These are phyloP conservation scores for Saccharomycopsis oosterbeekiorum DNA, from an alignment of 805 yeast genomes.

Conservation along the genomic window DNA sequence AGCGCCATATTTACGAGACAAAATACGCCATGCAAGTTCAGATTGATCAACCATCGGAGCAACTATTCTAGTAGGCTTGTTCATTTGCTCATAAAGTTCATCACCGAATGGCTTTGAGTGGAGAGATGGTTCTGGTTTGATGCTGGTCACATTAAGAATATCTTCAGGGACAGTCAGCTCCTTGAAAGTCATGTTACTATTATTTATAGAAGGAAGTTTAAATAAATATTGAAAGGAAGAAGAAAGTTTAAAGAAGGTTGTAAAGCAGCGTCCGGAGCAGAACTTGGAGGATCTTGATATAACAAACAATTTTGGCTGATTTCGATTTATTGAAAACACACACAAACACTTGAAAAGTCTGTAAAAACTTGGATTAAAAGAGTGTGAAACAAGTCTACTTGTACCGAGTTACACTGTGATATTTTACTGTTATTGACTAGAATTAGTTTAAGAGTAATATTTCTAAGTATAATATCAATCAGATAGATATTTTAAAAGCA, in stretches of 20 bases:
- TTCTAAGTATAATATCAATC: no score
- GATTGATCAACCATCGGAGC: constrained; percentile 99
- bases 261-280: not conserved
- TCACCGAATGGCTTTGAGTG: constrained; percentile 4
- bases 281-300: not conserved
- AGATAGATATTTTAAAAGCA: no score
- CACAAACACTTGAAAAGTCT: no score
- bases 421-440: no score
- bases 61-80: constrained; percentile 67
- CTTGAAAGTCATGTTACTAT: not conserved
- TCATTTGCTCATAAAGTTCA: constrained; percentile 5
- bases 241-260: not conserved
- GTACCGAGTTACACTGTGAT: no score
- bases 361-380: no score
- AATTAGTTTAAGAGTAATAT: no score
- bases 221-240: not conserved
- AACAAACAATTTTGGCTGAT: not conserved
- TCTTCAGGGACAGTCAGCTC: not conserved
- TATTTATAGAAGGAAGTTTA: not conserved
- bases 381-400: no score
- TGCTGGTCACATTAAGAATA: not conserved
- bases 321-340: not conserved
- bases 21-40: constrained; percentile 89
- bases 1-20: constrained; percentile 85
- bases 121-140: not conserved